Base-by-base conservation (phyloP, 345 rosid genomes). In the Jatropha curcas region DNA sequence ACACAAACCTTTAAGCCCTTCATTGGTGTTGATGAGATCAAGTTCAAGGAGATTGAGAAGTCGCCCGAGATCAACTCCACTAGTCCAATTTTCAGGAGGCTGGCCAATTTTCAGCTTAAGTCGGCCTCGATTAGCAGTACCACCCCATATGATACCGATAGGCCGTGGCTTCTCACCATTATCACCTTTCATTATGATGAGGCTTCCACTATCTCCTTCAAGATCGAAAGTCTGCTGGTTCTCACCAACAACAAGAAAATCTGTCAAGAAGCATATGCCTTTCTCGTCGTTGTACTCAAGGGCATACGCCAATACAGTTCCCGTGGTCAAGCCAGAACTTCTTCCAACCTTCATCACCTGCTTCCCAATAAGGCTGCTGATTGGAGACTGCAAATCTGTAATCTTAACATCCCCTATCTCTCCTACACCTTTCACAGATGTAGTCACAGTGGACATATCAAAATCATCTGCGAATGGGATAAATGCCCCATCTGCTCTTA, bases 131-230 rank as follows among this genome's bases (percentile, higher is more conserved):
- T 93, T 92, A 55, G 95, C 98, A n/a, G 98, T 94, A 52, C 98
- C 98, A 70, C 98, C 98, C 97, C 97, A 92, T 80, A 94, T 94
- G 71, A 94, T 94, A 79, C 98, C 98, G 53, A 92, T 87, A 41
- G 97, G 98, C 66, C 76, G 74, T 48, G 90, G 92, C 77, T 86
- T 90, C 85, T 89, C 90, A 2, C 77, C 84, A 50, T 81, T 78
- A 71, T 81, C 86, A 53, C 83, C 88, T 12, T 83, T 90, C 82
- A 94, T 86, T 74, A 94, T 88, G 72, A 94, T 92, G 68, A 94
- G 91, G 81, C 98, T 94, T 76, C 97, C 98, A n/a, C 98, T 94
- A 52, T 94, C 98, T 60, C 97, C 98, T 75, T 94, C 97, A 71
- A 94, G 98, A 67, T 94, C 98, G 80, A 94, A 94, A 8, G 97